A percentile compares a stretch with the other conserved stretches of the same genome.
Evolutionary conservation across 2,329 filamentous ascomycete genomes (phyloP).

Genomic region (Ophiostoma himal-ulmi): DNA sequence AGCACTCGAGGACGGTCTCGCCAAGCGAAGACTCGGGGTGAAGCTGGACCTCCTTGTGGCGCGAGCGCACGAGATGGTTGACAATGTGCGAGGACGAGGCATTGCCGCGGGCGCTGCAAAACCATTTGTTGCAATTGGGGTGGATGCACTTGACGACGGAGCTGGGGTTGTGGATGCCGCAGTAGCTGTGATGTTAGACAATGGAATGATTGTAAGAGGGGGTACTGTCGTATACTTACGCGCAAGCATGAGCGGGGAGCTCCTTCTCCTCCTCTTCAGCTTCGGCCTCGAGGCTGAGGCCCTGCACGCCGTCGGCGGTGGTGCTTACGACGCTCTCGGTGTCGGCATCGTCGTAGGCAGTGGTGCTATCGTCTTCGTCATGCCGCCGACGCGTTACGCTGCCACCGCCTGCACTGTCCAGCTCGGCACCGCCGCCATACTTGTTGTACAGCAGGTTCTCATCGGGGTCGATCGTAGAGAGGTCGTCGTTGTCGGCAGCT

Average conservation of each 20-base stretch:
- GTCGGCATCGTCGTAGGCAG: constrained; percentile 77
- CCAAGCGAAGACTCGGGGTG: constrained; percentile 89
- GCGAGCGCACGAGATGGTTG: constrained; percentile 92
- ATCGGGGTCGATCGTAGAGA: constrained; percentile 66
- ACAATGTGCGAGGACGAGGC: constrained; percentile 96
- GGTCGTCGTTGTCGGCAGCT: constrained; percentile 69
- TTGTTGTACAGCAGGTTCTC: constrained; percentile 74
- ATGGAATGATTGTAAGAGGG: not conserved
- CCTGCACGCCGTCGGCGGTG: constrained; percentile 68
- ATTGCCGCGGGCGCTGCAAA: constrained; percentile 95
- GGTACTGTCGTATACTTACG: constrained; percentile 53
- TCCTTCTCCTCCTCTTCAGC: constrained; percentile 76
- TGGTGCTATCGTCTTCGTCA: constrained; percentile 84
- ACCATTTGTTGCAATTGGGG: constrained; percentile 98
- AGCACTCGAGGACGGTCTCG: constrained; percentile 95
- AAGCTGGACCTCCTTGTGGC: constrained; percentile 97
- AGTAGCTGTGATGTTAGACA: constrained; percentile 59
- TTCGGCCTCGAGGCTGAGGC: constrained; percentile 50
- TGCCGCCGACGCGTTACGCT: constrained; percentile 40
- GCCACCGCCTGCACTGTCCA: constrained; percentile 32
- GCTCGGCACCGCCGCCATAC: constrained; percentile 52
- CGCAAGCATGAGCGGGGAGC: constrained; percentile 90
- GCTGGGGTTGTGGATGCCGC: constrained; percentile 91
- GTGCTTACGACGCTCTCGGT: constrained; percentile 70
- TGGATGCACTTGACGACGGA: constrained; percentile 93